These are phyloP conservation scores for Stellera chamaejasme DNA, from an alignment of 345 rosid species.

Conservation along the genomic window DNA sequence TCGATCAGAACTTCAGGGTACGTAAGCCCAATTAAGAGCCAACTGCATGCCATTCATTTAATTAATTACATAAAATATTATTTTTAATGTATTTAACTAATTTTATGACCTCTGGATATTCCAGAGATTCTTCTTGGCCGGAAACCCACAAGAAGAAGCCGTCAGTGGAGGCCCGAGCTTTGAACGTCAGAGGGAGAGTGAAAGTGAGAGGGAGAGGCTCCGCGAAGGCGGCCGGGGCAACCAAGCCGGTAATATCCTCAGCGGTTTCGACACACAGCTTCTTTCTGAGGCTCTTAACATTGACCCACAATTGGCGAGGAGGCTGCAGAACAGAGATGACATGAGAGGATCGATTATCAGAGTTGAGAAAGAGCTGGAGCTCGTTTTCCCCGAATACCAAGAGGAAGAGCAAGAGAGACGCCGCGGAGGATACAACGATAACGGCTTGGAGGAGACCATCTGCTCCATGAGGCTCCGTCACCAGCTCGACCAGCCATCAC, in stretches of 20 bases:
- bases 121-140: conserved; percentile 37
- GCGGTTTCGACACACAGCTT: conserved; percentile 30
- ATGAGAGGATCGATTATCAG: conserved; percentile 43
- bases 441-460: conserved; percentile 48
- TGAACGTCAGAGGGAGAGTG: conserved; percentile 1
- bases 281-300: conserved; percentile 42
- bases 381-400: conserved; percentile 19
- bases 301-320: conserved; percentile 29
- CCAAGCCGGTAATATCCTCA: conserved; percentile 25
- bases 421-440: conserved; percentile 6
- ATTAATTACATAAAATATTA: neutral
- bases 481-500: conserved; percentile 37
- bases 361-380: conserved; percentile 27
- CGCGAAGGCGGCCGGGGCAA: conserved; percentile 9
- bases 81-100: neutral
- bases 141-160: conserved; percentile 25
- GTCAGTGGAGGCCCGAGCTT: conserved; percentile 12
- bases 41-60: neutral
- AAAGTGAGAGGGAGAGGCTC: neutral
- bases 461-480: conserved; percentile 37
- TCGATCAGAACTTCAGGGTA: conserved; percentile 31
- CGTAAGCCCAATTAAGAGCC: neutral
- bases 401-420: conserved; percentile 12
- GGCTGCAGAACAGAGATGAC: conserved; percentile 27
- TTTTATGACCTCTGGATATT: neutral